Base-by-base conservation (phyloP, 2,329 filamentous ascomycete genomes). In the Ramichloridium luteum region DNA sequence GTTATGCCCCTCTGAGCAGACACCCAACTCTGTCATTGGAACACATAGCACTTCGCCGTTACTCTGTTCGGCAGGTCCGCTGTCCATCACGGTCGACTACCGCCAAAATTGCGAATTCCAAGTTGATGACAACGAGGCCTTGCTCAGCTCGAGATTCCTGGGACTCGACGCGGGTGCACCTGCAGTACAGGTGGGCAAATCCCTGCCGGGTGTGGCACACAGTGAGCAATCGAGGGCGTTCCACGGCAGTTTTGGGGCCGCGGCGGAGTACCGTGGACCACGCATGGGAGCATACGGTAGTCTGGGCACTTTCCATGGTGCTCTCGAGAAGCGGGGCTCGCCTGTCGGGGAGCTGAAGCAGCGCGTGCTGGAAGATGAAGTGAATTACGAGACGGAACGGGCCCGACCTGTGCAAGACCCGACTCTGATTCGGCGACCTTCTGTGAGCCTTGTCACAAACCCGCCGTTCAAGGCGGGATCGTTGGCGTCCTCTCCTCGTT, bases 391-490 rank as follows among this genome's bases (percentile, higher is more conserved):
- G n/a, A 28, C 28, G 11, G 20, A 25, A 11, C 13, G 27, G 11
- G 5, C 27, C n/a, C 27, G 13, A 6, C 13, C 27, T 20, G 13
- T 25, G 27, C 11, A 31, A 22, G 26, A 28, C 29, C 14, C 28
- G 34, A 16, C 12, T 22, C 14, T 39, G 25, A 30, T 37, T 17
- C 35, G 36, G 16, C 31, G 40, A 16, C 29, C 38, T 13, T 40
- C 43, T 11, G 46, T 74, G 84, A 32, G 77, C 81, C 5, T 94
- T 84, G 0, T 93, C 13, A 92, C 83, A 1, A 93, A 94, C 48
- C 83, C 92, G 46, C 86, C 88, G 0, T 98, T 98, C 64, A 98
- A 98, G 58, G 83, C 86, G 10, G 88, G 88, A 8, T 92, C 88
- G 2, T 65, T 96, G n/a, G 4, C 88, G 65, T 68, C 46, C 2